phyloP scores from a whole-genome alignment of 78 protist species.

The Chrysochromulina parva region DNA sequence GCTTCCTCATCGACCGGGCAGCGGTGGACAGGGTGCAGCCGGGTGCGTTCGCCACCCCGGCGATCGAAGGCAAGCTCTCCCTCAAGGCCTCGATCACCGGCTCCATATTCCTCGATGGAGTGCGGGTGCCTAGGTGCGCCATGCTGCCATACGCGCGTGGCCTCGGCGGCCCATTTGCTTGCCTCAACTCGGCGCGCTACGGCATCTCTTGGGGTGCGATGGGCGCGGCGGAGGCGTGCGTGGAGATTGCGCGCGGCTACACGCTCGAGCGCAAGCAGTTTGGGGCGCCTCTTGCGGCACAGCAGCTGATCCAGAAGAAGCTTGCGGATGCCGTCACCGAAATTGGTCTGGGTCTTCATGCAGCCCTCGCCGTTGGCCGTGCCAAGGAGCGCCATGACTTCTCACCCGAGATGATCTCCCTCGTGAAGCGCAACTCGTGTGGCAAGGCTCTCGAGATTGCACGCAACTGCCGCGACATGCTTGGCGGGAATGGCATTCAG shows the following conservation, averaged over 20 bases:
- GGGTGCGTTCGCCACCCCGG: no score
- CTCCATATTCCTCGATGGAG: conserved; percentile 1
- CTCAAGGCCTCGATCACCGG: conserved; percentile 34
- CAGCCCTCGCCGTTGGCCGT: no score
- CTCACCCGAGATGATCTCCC: no score
- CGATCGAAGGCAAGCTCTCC: conserved; percentile 27
- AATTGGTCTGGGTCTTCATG: no score
- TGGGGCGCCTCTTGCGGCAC: conserved; percentile 18
- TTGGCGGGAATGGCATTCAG: conserved; percentile 9
- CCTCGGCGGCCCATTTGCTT: conserved; percentile 30
- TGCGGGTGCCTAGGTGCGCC: not conserved
- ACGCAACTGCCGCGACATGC: conserved; percentile 34
- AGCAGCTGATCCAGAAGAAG: conserved; percentile 32
- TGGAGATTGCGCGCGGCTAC: not conserved
- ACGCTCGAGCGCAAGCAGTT: conserved; percentile 25
- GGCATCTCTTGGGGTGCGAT: conserved; percentile 44
- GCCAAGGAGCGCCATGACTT: no score
- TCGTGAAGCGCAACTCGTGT: no score
- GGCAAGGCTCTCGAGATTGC: conserved; percentile 31
- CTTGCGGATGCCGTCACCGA: conserved; percentile 7
- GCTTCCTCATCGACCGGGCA: no score
- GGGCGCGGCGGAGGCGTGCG: conserved; percentile 34
- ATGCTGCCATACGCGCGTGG: not conserved
- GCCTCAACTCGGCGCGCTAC: conserved; percentile 39
- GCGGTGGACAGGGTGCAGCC: no score